Conservation (phyloP, 805 yeast genomes). For the Wickerhamiella australiensis region DNA sequence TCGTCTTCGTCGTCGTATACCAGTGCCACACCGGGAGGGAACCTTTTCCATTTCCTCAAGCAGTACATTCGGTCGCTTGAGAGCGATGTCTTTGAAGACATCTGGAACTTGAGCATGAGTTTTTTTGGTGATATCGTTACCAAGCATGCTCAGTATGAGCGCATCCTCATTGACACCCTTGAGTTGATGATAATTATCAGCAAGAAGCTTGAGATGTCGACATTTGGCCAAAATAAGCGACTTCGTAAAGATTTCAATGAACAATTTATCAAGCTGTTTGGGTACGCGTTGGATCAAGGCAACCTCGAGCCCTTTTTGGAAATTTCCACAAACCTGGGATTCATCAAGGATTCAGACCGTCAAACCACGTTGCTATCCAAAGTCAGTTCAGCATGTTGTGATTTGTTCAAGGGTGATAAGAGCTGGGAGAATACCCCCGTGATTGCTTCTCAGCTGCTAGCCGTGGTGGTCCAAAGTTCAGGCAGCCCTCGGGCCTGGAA, state of each 20-base stretch:
- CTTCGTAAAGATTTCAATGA: conserved; percentile 48
- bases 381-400: conserved; percentile 41
- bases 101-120: conserved; percentile 46
- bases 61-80: conserved; percentile 56
- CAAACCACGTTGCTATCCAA: conserved; percentile 38
- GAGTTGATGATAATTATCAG: conserved; percentile 35
- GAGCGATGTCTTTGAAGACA: conserved; percentile 65
- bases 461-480: conserved; percentile 26
- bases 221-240: conserved; percentile 50
- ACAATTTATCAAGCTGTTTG: conserved; percentile 29
- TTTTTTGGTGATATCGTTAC: conserved; percentile 50
- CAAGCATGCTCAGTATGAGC: conserved; percentile 37
- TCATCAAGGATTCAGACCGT: conserved; percentile 52
- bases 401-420: conserved; percentile 40
- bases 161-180: conserved; percentile 42
- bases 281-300: conserved; percentile 19
- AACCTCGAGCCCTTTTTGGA: conserved; percentile 23
- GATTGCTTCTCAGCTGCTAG: conserved; percentile 35
- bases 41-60: conserved; percentile 29
- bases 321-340: conserved; percentile 32
- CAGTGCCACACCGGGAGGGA: background rate
- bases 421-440: conserved; percentile 28
- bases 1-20: background rate
- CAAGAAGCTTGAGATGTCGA: conserved; percentile 43
- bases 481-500: conserved; percentile 49